Conservation (phyloP, 1,139 yeast genomes). For the Pneumocystis jirovecii region DNA sequence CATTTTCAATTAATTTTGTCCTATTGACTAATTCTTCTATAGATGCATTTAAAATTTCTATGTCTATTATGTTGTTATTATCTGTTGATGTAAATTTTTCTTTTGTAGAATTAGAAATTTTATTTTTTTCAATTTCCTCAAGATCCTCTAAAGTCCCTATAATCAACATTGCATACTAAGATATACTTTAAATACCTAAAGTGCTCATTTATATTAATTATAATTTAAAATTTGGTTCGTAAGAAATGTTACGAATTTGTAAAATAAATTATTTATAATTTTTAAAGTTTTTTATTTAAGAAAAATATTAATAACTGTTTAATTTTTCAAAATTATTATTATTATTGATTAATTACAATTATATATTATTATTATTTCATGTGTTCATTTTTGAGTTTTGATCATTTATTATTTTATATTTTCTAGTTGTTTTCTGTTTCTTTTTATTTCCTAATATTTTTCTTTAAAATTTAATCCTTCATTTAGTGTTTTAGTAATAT, state of each 20-base stretch:
- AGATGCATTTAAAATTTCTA: slow-evolving; percentile 63
- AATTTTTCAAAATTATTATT: not conserved
- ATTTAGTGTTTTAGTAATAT: slow-evolving; percentile 7
- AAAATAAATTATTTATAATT: not conserved
- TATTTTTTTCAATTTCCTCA: not conserved
- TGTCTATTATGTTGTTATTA: slow-evolving; percentile 47
- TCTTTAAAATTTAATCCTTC: slow-evolving; percentile 11
- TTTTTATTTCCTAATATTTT: slow-evolving; percentile 10
- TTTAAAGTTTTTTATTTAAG: not conserved
- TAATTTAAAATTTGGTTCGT: not conserved
- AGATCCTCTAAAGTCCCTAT: not conserved
- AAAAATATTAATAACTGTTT: not conserved
- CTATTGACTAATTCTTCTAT: slow-evolving; percentile 77
- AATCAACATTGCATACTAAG: not conserved
- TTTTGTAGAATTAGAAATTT: not conserved
- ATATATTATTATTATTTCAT: not conserved
- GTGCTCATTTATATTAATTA: not conserved
- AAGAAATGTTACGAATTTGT: not conserved
- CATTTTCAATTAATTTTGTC: slow-evolving; percentile 79
- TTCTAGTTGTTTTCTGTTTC: slow-evolving; percentile 7
- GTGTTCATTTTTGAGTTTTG: slow-evolving; percentile 5
- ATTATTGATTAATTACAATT: not conserved
- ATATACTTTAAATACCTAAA: not conserved
- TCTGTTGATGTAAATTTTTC: not conserved
- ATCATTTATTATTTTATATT: slow-evolving; percentile 8